These are phyloP conservation scores for Kitagawia praeruptora DNA, from an alignment of 129 eudicot species.

Conservation along the genomic window DNA sequence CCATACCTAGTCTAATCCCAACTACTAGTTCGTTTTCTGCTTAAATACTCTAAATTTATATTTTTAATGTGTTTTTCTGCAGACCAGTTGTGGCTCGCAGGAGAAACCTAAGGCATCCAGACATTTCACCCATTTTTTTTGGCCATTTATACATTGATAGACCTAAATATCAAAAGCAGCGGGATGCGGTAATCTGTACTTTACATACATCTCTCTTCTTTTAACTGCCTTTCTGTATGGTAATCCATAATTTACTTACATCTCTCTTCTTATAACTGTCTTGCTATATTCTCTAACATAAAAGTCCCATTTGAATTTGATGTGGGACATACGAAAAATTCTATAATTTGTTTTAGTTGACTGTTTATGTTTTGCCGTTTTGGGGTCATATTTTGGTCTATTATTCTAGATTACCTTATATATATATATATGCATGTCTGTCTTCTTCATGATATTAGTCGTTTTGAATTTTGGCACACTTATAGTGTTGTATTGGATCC, in stretches of 20 bases:
- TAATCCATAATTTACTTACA: constrained; percentile 7
- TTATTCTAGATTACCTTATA: not conserved
- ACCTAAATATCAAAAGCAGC: constrained; percentile 20
- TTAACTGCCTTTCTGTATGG: constrained; percentile 8
- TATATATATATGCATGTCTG: too few species aligned
- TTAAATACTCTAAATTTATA: not conserved
- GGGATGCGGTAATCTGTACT: constrained; percentile 20
- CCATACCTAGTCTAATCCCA: not conserved
- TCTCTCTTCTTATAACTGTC: not conserved
- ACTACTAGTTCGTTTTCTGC: not conserved
- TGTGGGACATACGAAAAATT: not conserved
- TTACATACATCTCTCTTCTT: not conserved
- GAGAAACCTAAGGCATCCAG: constrained; percentile 20
- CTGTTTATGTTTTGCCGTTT: not conserved
- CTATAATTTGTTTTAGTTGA: not conserved
- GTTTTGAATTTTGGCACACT: not conserved
- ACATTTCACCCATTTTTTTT: constrained; percentile 18
- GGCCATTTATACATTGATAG: constrained; percentile 38
- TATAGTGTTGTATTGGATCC: not conserved
- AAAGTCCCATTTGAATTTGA: not conserved
- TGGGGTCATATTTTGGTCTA: not conserved
- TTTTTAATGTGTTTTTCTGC: not conserved
- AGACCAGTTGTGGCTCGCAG: constrained; percentile 46
- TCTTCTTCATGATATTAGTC: too few species aligned
- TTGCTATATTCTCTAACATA: not conserved